These are phyloP conservation scores for Acrodontium crateriforme DNA, from an alignment of 2,329 filamentous ascomycete genomes.

Conservation along the genomic window DNA sequence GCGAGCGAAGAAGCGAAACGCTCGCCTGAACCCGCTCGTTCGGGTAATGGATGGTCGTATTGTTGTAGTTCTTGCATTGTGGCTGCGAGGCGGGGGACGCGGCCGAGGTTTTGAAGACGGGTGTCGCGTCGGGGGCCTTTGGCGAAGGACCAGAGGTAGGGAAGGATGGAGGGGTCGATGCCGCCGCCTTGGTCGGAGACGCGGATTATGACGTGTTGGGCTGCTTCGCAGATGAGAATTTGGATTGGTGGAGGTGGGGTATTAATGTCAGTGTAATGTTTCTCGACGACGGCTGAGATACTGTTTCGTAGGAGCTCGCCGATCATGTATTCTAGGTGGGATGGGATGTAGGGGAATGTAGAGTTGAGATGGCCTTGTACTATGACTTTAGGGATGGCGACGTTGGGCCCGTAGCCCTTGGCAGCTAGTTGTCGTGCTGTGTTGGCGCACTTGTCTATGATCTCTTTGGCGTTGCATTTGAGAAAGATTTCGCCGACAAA, in stretches of 20 bases:
- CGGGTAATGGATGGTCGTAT: not conserved
- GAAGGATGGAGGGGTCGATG: constrained; percentile 69
- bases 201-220: constrained; percentile 89
- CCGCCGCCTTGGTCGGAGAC: constrained; percentile 93
- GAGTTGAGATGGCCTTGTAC: constrained; percentile 76
- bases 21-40: constrained; percentile 11
- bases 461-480: constrained; percentile 78
- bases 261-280: constrained; percentile 39
- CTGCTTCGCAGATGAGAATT: constrained; percentile 84
- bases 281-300: constrained; percentile 80
- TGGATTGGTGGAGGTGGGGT: constrained; percentile 80
- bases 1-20: constrained; percentile 54
- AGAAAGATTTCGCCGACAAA: constrained; percentile 94
- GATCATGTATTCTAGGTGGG: constrained; percentile 92
- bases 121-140: constrained; percentile 72
- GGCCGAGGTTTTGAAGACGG: constrained; percentile 69
- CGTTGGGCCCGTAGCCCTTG: constrained; percentile 57
- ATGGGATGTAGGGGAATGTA: constrained; percentile 91
- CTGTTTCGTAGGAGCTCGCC: constrained; percentile 91
- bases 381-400: constrained; percentile 64
- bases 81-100: constrained; percentile 81
- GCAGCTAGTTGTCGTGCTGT: constrained; percentile 62
- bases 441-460: constrained; percentile 69
- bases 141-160: constrained; percentile 91
- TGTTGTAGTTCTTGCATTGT: constrained; percentile 58